Base-by-base conservation (phyloP, 495 filamentous ascomycete genomes). In the Cercophora samala region DNA sequence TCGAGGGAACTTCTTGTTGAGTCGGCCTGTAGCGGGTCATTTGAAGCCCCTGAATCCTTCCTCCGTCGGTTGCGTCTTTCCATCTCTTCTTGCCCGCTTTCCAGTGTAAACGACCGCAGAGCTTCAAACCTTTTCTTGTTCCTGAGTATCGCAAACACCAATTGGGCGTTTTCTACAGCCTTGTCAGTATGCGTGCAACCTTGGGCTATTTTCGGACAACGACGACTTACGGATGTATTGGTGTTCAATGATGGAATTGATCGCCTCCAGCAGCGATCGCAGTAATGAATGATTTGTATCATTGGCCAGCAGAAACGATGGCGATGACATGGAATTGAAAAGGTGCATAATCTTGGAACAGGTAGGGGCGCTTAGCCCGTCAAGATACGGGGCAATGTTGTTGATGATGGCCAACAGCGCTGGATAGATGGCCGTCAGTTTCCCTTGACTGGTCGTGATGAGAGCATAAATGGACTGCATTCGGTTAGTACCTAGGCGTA, bases 241-340 rank as follows among this genome's bases (percentile, higher is more conserved):
- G 76, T 97, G 91, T 79, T 99, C 95, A 46, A 98, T 82, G 29
- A 97, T 90, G 2, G 93, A 86, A 73, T 97, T 98, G 74, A 99
- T 89, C 2, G 92, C 91, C 74, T 97, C 93, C 15, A 99, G 82
- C 37, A 99, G 78, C 0, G 93, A 93, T 21, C 86, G 84, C 25
- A 99, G 81, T 26, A 97, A 85, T 37, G 80, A 77, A 66, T 99
- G 91, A 66, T 99, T 99, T 17, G 85, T 91, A 66, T 99, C 96
- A 72, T 98, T 99, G 5, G 93, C 91, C 22, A 99, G 80, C n/a
- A 99, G 80, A 76, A 98, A 99, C 25, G 88, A 90, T 1, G 96
- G 96, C 0, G 95, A 90, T 6, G 95, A 97, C 92, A 98, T 97
- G 1, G 91, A 95, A 19, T 89, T 88, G 77, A 94, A 98, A 8